Evolutionary conservation across 75 land plant genomes (phyloP), one percentile per base, ranked within the genome.

Genomic region (Cunninghamia lanceolata): DNA sequence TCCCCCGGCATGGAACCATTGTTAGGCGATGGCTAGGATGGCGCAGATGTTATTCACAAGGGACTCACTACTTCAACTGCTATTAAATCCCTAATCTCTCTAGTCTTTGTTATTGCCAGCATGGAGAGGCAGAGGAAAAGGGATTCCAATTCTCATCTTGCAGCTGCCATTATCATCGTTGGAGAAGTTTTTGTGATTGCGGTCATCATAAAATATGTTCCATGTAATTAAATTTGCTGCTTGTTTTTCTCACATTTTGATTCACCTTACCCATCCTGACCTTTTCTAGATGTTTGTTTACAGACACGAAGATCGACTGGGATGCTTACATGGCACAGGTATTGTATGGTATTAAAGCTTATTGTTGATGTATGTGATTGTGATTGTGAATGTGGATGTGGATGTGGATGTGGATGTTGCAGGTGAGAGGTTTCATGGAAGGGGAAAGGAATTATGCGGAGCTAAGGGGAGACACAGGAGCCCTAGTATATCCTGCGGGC

Each of bases 271-370:
- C 66, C 21, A 53, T 14, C 16, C 79, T 45, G 35, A 70, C 75
- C 16, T 34, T 9, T 82, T 30, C 32, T 39, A 4, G 76, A 56
- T 45, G 14, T 79, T 86, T 71, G 34, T 56, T 50, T 74, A 54
- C 92, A 97, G 98, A 97, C 88, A 97, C 99, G 4, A 97, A 97
- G 91, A 96, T 96, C 25, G 99, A 96, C 82, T 97, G 99, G 98
- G 98, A 97, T 88, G 98, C 98, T 36, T 97, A 97, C 88, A 97
- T 97, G 98, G 90, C 98, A n/a, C 99, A 97, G 94, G 99, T 97
- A 83, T 86, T 42, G 30, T 52, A 82, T 38, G 6, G 34, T 76
- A 21, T 85, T 50, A 45, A 34, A 1, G 15, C 11, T 45, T 21
- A 42, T 25, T 16, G 83, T 21, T 19, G 32, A 25, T 76, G 35